Percentiles rank a stretch among this genome's conserved stretches.
phyloP scores from a whole-genome alignment of 257 asterid species.

The Solanum chmielewskii region DNA sequence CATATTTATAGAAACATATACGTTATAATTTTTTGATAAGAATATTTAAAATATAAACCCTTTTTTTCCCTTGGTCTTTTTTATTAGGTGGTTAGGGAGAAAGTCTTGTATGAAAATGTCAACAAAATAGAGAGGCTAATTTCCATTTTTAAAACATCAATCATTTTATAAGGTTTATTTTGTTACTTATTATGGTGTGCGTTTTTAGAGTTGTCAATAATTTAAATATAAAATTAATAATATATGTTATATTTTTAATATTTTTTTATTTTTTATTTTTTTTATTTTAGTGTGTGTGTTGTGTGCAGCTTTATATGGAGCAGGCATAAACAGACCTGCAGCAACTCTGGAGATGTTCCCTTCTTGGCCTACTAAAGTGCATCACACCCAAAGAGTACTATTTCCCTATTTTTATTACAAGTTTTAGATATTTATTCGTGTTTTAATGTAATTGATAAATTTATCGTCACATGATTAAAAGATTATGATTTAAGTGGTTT shows the following conservation, averaged over 20 bases:
- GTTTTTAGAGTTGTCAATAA: neutral
- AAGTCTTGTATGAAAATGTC: slow-evolving; percentile 33
- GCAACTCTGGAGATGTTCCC: slow-evolving; percentile 98
- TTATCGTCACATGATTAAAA: rapidly evolving
- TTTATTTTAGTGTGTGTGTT: slow-evolving; percentile 43
- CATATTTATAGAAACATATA: neutral
- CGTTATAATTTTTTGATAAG: neutral
- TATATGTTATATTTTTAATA: neutral
- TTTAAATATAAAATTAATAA: too few species aligned
- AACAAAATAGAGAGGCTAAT: slow-evolving; percentile 3
- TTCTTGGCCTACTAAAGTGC: slow-evolving; percentile 86
- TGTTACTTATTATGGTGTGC: rapidly evolving
- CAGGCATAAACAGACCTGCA: slow-evolving; percentile 53
- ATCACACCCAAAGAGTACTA: slow-evolving; percentile 43
- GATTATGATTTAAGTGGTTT: neutral
- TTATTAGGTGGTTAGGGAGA: neutral
- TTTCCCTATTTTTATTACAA: neutral
- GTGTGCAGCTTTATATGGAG: slow-evolving; percentile 64
- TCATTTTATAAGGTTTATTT: slow-evolving; percentile 33
- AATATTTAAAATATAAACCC: too few species aligned
- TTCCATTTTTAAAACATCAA: slow-evolving; percentile 42
- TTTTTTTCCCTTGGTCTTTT: neutral
- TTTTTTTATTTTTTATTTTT: slow-evolving; percentile 11
- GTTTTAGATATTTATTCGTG: neutral
- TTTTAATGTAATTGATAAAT: neutral